phyloP scores from a whole-genome alignment of 768 basidiomycete genomes.

The Phanerodontia chrysosporium region DNA sequence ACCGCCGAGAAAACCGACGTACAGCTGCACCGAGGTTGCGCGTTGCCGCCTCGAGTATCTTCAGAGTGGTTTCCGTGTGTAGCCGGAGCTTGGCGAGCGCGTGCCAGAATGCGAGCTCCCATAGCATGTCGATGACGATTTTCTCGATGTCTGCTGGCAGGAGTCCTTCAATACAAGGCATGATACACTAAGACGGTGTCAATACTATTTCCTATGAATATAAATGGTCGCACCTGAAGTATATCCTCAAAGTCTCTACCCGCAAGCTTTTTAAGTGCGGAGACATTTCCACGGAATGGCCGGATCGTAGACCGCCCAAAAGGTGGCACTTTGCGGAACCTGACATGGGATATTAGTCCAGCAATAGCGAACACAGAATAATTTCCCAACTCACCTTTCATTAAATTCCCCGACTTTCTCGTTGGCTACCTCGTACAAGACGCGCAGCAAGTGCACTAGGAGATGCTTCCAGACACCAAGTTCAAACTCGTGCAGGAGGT shows the following conservation, averaged over 20 bases:
- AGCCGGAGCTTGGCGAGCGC: constrained; percentile 35
- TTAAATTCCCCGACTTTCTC: no score
- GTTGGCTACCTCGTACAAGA: constrained; percentile 11
- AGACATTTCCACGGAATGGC: constrained; percentile 20
- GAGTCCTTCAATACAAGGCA: constrained; percentile 23
- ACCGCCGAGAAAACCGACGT: constrained; percentile 28
- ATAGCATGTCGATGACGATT: constrained; percentile 32
- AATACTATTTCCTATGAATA: neutral
- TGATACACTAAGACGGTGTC: constrained; percentile 16
- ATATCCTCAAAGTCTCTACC: constrained; percentile 26
- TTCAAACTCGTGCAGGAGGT: constrained; percentile 30
- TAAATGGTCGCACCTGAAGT: constrained; percentile 18
- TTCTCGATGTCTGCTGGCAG: constrained; percentile 16
- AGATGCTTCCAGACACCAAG: constrained; percentile 29
- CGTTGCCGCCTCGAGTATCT: constrained; percentile 21
- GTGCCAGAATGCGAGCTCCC: constrained; percentile 33
- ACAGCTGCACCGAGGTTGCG: constrained; percentile 26
- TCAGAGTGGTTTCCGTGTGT: constrained; percentile 33
- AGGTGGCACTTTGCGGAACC: constrained; percentile 21
- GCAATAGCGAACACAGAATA: no score
- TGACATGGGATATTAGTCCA: neutral
- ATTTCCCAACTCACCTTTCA: no score
- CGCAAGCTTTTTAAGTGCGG: constrained; percentile 23
- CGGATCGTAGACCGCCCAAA: constrained; percentile 25
- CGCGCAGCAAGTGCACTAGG: constrained; percentile 25